Base-by-base conservation (phyloP, 2,329 filamentous ascomycete species). In the Aureobasidium sp. region DNA sequence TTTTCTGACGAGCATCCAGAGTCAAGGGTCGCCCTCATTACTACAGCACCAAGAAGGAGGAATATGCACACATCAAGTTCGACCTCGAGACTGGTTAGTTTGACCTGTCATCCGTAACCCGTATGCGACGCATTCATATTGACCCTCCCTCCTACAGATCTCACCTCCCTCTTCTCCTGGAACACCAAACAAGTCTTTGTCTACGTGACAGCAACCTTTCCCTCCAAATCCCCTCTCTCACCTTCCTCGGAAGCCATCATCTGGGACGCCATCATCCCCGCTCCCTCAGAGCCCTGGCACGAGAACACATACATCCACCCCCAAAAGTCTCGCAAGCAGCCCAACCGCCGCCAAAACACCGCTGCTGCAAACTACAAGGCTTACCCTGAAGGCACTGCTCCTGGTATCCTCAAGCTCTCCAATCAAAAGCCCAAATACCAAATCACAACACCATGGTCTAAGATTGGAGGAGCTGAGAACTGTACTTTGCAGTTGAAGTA, bases 141-240 rank as follows among this genome's bases (percentile, higher is more conserved):
- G 29, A 62, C 55, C 5, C 21, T 16, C 32, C 64, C 13, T 4
- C 21, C 21, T 21, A 21, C 65, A 81, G 93, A 99, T 77, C 84
- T 99, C 64, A 88, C 86, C 64, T 88, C 88, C 47, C 89, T 99
- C 68, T 97, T 97, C 83, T 96, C 90, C 72, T 99, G 93, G 94
- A 99, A 99, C 81, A 99, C 95, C 25, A 99, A 99, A 76, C 90
- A 97, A 77, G 79, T 99, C 70, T 99, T 97, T 77, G 86, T 97
- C 74, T 99, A 96, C 79, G 86, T 99, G 63, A 93, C 91, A 61
- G 93, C 93, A 61, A 87, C 81, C 61, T 88, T 87, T 72, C 77
- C 79, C 39, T 74, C 75, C 51, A 65, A 68, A 14, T 66, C 70
- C 30, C 62, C 74, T 63, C 65, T 64, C 42, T 70, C 76, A 65